A percentile compares a stretch with the other conserved stretches of the same genome.
These are phyloP conservation scores for Soucietia sequanensis DNA, from an alignment of 805 yeast species.

Conservation along the genomic window DNA sequence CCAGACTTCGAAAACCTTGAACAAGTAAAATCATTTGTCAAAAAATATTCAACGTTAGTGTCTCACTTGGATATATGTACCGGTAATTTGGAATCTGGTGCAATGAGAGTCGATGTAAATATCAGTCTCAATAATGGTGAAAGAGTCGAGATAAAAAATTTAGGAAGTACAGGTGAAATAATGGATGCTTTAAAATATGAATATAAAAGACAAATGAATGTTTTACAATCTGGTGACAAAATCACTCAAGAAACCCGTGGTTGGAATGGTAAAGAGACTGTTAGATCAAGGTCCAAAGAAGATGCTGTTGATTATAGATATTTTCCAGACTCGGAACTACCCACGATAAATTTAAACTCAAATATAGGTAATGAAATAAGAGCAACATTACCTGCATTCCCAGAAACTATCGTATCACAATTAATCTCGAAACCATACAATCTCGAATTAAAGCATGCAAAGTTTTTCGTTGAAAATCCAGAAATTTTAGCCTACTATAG, in stretches of 20 bases:
- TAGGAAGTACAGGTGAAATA: slow-evolving; percentile 82
- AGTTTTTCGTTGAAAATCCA: slow-evolving; percentile 55
- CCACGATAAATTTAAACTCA: slow-evolving; percentile 48
- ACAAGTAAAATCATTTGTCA: slow-evolving; percentile 75
- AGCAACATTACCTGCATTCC: slow-evolving; percentile 51
- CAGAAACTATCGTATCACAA: slow-evolving; percentile 54
- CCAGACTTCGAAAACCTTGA: slow-evolving; percentile 75
- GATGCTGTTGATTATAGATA: slow-evolving; percentile 84
- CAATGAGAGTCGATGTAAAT: slow-evolving; percentile 93
- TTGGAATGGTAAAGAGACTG: slow-evolving; percentile 80
- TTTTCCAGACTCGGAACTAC: slow-evolving; percentile 92
- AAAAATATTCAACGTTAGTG: slow-evolving; percentile 73
- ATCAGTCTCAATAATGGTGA: slow-evolving; percentile 72
- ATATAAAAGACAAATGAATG: slow-evolving; percentile 62
- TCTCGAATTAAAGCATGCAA: slow-evolving; percentile 72
- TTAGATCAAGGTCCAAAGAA: slow-evolving; percentile 72
- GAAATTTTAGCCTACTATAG: slow-evolving; percentile 53
- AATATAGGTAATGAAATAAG: slow-evolving; percentile 43
- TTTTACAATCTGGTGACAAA: slow-evolving; percentile 34
- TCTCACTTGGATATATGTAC: slow-evolving; percentile 71
- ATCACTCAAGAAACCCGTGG: slow-evolving; percentile 74
- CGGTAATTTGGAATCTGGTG: slow-evolving; percentile 92
- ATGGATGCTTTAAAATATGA: slow-evolving; percentile 73
- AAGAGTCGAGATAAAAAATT: slow-evolving; percentile 85
- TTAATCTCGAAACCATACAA: slow-evolving; percentile 51